Evolutionary conservation across 1,284 basidiomycete genomes (phyloP).

Genomic region (Paramarasmius palmivorus): DNA sequence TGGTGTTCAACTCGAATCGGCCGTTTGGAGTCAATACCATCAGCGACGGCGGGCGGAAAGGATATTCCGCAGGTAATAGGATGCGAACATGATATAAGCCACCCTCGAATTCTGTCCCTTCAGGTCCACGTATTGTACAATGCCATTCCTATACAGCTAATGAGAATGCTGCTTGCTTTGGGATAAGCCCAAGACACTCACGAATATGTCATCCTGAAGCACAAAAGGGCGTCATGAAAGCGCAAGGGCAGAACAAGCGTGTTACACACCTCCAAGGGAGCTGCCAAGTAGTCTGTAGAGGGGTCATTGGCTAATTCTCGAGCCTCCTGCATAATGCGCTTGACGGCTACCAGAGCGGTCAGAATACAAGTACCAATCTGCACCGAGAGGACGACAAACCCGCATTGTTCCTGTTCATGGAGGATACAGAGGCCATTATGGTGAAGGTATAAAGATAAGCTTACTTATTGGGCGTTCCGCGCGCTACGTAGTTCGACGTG

Average conservation of each 20-base stretch:
- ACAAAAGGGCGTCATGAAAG: conserved; percentile 12
- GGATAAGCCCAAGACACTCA: conserved; percentile 35
- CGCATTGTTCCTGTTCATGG: conserved; percentile 84
- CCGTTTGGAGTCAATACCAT: conserved; percentile 96
- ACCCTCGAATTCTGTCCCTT: conserved; percentile 88
- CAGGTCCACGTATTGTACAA: conserved; percentile 89
- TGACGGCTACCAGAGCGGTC: conserved; percentile 62
- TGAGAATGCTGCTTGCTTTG: conserved; percentile 19
- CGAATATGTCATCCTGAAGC: conserved; percentile 77
- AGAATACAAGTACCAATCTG: background rate
- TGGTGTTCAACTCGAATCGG: conserved; percentile 92
- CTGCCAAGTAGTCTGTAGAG: conserved; percentile 81
- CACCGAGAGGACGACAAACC: conserved; percentile 41
- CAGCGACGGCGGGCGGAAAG: conserved; percentile 91
- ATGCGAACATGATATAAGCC: conserved; percentile 93
- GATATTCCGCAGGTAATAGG: conserved; percentile 89
- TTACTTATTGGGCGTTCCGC: background rate
- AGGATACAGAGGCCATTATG: conserved; percentile 37
- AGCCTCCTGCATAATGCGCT: conserved; percentile 96
- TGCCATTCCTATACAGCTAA: conserved; percentile 84
- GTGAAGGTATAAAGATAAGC: background rate
- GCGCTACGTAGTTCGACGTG: conserved; percentile 5
- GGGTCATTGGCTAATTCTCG: conserved; percentile 83
- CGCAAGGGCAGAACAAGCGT: background rate
- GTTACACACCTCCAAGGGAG: conserved; percentile 78